Conservation (phyloP, 257 asterid species). For the Nicotiana undulata region DNA sequence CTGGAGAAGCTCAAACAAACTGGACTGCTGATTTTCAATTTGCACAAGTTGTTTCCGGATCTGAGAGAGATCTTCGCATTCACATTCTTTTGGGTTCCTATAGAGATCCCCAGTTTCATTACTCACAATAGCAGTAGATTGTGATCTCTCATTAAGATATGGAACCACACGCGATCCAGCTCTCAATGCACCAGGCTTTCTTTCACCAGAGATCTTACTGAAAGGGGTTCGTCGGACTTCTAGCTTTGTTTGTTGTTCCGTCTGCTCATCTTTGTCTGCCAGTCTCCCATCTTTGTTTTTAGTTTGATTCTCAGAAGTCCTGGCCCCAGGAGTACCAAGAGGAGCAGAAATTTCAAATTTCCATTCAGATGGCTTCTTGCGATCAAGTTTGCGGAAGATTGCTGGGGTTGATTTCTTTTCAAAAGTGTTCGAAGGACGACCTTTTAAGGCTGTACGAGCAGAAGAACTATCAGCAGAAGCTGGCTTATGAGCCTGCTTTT, state of each 20-base stretch:
- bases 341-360: slow-evolving; percentile 20
- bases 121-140: slow-evolving; percentile 31
- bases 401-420: slow-evolving; percentile 37
- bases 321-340: slow-evolving; percentile 22
- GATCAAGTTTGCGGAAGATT: slow-evolving; percentile 67
- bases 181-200: slow-evolving; percentile 1
- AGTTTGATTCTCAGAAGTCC: slow-evolving; percentile 18
- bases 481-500: slow-evolving; percentile 24
- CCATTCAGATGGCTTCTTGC: slow-evolving; percentile 34
- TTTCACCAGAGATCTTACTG: slow-evolving; percentile 31
- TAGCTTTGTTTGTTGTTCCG: slow-evolving; percentile 24
- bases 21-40: slow-evolving; percentile 86
- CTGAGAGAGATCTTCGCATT: slow-evolving; percentile 40
- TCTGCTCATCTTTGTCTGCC: slow-evolving; percentile 14
- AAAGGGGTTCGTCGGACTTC: slow-evolving; percentile 51
- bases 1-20: slow-evolving; percentile 75
- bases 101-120: slow-evolving; percentile 33
- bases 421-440: slow-evolving; percentile 23
- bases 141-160: slow-evolving; percentile 37
- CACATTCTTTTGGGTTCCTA: slow-evolving; percentile 46
- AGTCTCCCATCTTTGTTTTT: slow-evolving; percentile 18
- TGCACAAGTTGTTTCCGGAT: slow-evolving; percentile 81
- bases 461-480: slow-evolving; percentile 34
- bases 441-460: slow-evolving; percentile 42
- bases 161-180: slow-evolving; percentile 56